These are phyloP conservation scores for Clausena lansium DNA, from an alignment of 345 rosid genomes.

Conservation along the genomic window DNA sequence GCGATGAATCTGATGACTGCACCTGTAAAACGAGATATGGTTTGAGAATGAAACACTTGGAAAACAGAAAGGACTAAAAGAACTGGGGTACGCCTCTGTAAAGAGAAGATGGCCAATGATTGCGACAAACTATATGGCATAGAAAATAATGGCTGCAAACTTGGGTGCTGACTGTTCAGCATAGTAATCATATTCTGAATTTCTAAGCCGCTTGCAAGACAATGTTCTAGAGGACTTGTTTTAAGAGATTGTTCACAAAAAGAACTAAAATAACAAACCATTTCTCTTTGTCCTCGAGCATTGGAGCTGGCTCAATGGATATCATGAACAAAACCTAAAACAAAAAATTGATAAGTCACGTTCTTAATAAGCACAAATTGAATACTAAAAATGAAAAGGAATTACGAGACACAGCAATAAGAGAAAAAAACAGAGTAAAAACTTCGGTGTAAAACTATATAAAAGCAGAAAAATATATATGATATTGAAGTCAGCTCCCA, in stretches of 20 bases:
- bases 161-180: background rate
- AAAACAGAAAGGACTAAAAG: too few species aligned
- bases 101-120: background rate
- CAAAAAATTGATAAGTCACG: conserved; percentile 21
- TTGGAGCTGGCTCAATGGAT: conserved; percentile 96
- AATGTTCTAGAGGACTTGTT: conserved; percentile 15
- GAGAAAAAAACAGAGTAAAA: background rate
- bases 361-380: background rate
- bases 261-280: conserved; percentile 53
- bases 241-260: conserved; percentile 12
- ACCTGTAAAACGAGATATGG: background rate
- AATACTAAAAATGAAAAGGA: background rate
- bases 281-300: conserved; percentile 99
- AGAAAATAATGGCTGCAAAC: background rate
- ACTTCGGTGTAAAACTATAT: background rate
- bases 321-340: conserved; percentile 95
- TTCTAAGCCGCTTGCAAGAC: conserved; percentile 1
- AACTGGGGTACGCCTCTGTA: background rate
- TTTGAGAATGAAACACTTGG: background rate
- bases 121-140: background rate
- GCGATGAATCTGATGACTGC: background rate
- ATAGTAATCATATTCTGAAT: background rate
- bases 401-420: background rate
- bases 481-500: background rate
- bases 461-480: background rate